Evolutionary conservation across 495 filamentous ascomycete species (phyloP).

Genomic region (Tuber melanosporum): DNA sequence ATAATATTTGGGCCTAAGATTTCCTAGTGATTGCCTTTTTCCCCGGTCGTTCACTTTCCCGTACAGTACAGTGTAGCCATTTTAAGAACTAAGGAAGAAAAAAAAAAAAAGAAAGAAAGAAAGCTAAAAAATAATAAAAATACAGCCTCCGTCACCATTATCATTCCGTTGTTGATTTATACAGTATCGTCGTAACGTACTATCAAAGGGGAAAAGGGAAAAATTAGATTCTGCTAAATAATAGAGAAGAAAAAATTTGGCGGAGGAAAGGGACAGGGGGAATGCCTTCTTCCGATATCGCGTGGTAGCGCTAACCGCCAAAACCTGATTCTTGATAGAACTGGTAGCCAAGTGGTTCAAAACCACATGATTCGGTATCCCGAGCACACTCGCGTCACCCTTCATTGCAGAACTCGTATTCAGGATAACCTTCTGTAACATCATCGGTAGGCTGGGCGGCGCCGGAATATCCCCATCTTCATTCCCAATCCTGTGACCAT

Average conservation of each 20-base stretch:
- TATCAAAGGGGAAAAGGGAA: constrained; percentile 42
- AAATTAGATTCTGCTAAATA: constrained; percentile 15
- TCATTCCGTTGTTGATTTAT: constrained; percentile 66
- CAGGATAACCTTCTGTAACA: constrained; percentile 88
- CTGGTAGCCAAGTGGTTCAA: constrained; percentile 96
- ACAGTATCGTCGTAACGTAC: constrained; percentile 97
- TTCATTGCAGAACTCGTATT: constrained; percentile 87
- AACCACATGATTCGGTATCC: constrained; percentile 93
- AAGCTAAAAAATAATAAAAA: neutral
- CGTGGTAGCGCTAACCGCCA: constrained; percentile 95
- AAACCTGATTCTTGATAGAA: constrained; percentile 90
- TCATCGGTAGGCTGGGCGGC: constrained; percentile 81
- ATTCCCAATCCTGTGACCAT: constrained; percentile 58
- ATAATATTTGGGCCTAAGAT: neutral
- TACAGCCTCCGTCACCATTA: neutral
- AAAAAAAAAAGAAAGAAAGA: neutral
- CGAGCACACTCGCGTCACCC: constrained; percentile 93
- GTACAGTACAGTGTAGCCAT: neutral
- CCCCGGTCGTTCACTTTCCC: neutral
- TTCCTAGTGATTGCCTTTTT: neutral
- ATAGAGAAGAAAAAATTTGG: constrained; percentile 11
- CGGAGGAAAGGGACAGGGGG: constrained; percentile 5
- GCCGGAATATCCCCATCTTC: constrained; percentile 63
- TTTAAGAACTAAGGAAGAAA: neutral
- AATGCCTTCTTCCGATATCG: constrained; percentile 91